Conservation (phyloP, 2,329 filamentous ascomycete species). For the Graphilbum ipis-grandicollis region DNA sequence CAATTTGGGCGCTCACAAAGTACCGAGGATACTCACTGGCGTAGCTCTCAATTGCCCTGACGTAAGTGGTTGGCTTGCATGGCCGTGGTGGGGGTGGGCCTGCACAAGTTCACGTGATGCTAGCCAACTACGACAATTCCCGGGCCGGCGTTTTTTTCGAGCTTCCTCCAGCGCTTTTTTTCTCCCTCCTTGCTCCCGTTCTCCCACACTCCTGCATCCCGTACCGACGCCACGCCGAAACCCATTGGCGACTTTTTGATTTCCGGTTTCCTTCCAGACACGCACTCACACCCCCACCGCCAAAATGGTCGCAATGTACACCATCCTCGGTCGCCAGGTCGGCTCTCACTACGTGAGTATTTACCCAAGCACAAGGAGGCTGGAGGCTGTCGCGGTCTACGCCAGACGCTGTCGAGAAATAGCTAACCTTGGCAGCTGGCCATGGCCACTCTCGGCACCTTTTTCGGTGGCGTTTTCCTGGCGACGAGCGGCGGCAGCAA, state of each 20-base stretch:
- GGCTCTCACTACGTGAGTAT: slow-evolving; percentile 45
- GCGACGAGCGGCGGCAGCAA: slow-evolving; percentile 27
- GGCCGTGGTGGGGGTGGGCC: too few species aligned
- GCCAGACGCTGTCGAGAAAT: too few species aligned
- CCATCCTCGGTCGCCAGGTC: slow-evolving; percentile 39
- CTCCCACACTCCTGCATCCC: background rate
- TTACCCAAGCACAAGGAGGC: slow-evolving; percentile 8
- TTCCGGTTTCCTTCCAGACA: background rate
- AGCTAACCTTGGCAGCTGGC: slow-evolving; percentile 25
- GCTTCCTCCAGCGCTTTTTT: slow-evolving; percentile 2
- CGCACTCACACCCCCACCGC: slow-evolving; percentile 1
- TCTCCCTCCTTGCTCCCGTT: slow-evolving; percentile 2
- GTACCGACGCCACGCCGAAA: background rate
- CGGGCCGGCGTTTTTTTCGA: slow-evolving; percentile 2
- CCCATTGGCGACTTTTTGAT: background rate
- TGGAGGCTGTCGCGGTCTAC: too few species aligned
- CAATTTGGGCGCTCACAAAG: too few species aligned
- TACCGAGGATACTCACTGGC: too few species aligned
- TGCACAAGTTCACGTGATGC: too few species aligned
- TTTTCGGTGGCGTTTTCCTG: slow-evolving; percentile 31
- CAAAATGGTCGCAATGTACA: slow-evolving; percentile 32
- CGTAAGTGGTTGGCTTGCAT: background rate
- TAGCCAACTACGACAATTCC: background rate
- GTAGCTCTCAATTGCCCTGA: background rate
- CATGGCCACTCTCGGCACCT: slow-evolving; percentile 33